A percentile compares a stretch with the other conserved stretches of the same genome.
phyloP scores from a whole-genome alignment of 1,284 basidiomycete genomes.

The Papiliotrema fonsecae region DNA sequence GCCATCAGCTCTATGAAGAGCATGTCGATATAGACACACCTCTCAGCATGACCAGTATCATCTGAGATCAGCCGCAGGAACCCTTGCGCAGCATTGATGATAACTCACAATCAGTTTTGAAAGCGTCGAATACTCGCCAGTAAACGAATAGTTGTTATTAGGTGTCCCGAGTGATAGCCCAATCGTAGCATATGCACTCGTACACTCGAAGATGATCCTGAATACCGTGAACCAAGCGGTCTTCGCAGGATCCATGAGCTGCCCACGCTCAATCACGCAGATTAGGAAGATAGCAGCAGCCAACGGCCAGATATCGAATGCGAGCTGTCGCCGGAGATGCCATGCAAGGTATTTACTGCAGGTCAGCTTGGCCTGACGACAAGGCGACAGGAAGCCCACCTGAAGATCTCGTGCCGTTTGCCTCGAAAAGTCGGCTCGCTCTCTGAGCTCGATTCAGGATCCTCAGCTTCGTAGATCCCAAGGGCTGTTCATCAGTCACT shows the following conservation, averaged over 20 bases:
- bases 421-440: constrained; percentile 24
- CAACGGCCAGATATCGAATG: constrained; percentile 40
- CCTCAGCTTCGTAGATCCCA: constrained; percentile 22
- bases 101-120: constrained; percentile 39
- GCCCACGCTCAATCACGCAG: constrained; percentile 29
- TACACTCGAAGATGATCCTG: constrained; percentile 36
- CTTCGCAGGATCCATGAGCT: constrained; percentile 21
- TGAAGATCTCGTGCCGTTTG: constrained; percentile 20
- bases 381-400: constrained; percentile 8
- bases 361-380: not conserved
- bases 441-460: constrained; percentile 11
- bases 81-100: not conserved
- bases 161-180: constrained; percentile 32
- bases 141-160: constrained; percentile 37
- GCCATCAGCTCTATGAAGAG: constrained; percentile 40
- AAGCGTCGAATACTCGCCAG: constrained; percentile 31
- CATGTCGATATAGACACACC: no score
- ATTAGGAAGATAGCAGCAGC: constrained; percentile 29
- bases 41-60: no score
- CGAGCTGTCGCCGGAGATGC: constrained; percentile 35
- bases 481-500: constrained; percentile 13
- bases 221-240: constrained; percentile 28
- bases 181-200: constrained; percentile 32
- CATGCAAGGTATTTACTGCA: constrained; percentile 34
- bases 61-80: no score